Evolutionary conservation across 2,329 filamentous ascomycete genomes (phyloP).

Genomic region (Sporothrix luriei): DNA sequence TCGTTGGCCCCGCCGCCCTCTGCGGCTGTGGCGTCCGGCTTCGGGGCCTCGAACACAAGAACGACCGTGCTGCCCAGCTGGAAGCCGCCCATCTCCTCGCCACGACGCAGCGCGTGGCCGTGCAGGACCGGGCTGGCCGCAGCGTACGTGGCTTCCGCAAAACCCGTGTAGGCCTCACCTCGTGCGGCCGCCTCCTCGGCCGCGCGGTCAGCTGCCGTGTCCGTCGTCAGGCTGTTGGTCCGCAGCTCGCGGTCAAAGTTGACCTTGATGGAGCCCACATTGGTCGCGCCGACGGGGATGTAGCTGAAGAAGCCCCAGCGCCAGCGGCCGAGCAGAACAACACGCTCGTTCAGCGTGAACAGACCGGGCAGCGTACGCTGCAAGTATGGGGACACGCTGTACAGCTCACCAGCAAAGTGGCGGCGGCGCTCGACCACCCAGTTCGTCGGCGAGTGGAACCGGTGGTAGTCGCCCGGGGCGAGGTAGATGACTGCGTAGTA

Average conservation of each 20-base stretch:
- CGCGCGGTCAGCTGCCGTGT: conserved; percentile 85
- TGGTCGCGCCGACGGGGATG: conserved; percentile 93
- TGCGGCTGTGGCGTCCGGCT: conserved; percentile 37
- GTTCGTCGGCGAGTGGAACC: conserved; percentile 91
- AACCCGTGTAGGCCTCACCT: conserved; percentile 86
- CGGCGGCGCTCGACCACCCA: conserved; percentile 94
- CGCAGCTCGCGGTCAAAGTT: conserved; percentile 95
- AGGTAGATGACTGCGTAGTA: conserved; percentile 97
- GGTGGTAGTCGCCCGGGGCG: conserved; percentile 95
- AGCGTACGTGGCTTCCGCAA: conserved; percentile 86
- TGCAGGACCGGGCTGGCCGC: conserved; percentile 74
- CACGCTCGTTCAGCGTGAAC: conserved; percentile 94
- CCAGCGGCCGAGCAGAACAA: conserved; percentile 91
- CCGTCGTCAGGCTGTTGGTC: conserved; percentile 88
- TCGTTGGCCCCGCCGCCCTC: conserved; percentile 54
- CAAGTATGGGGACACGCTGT: conserved; percentile 91
- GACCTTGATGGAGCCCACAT: conserved; percentile 93
- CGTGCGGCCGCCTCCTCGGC: conserved; percentile 74
- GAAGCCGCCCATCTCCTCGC: conserved; percentile 98
- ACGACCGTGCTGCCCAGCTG: conserved; percentile 94
- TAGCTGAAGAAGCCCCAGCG: conserved; percentile 97
- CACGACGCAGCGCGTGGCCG: conserved; percentile 79
- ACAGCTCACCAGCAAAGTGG: conserved; percentile 97
- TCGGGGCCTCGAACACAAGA: conserved; percentile 91
- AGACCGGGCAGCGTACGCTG: conserved; percentile 89